Base-by-base conservation (phyloP, 208 protist genomes). In the Acanthamoeba quina region DNA sequence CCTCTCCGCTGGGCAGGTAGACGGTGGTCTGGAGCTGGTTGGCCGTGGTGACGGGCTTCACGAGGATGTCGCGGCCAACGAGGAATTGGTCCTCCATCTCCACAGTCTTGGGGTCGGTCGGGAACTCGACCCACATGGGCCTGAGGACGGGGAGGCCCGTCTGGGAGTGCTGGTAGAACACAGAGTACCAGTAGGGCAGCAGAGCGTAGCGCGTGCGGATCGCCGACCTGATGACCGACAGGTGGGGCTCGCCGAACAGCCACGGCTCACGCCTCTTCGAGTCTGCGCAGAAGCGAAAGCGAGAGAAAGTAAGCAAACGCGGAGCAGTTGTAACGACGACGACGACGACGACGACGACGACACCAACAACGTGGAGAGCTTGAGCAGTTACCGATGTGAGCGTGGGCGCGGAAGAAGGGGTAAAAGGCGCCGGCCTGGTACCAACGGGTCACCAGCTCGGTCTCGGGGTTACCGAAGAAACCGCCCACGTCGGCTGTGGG, bases 391-490 rank as follows among this genome's bases (percentile, higher is more conserved):
- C 83, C 83, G 44, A 99, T 95, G 95, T 99, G 98, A 11, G 98
- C 97, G 96, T 99, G 99, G 19, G 96, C 98, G 52, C 99, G 98
- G 95, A 99, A 99, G 97, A 99, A 99, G 34, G 99, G 99, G 95
- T 99, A 98, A 91, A 98, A 99, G 58, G 98, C 97, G 88, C 97
- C 98, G 0, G 98, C 96, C 96, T 99, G 99, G 96, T 99, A 99
- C 99, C 99, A 99, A 26, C 99, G 98, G 21, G 98, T 97, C 52
- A 99, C 96, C 11, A 99, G 97, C 95, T 99, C 98, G 54, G 97
- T 94, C 31, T 99, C 98, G 17, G 99, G 97, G 90, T 99, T 98
- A 85, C 98, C 98, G 97, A 99, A 99, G 96, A 99, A 99, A 44
- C 99, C 99, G 44, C 99, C 99, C 66, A 99, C 97, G 96, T 99